phyloP scores from a whole-genome alignment of 2,329 filamentous ascomycete species.

The Alternaria alternata region DNA sequence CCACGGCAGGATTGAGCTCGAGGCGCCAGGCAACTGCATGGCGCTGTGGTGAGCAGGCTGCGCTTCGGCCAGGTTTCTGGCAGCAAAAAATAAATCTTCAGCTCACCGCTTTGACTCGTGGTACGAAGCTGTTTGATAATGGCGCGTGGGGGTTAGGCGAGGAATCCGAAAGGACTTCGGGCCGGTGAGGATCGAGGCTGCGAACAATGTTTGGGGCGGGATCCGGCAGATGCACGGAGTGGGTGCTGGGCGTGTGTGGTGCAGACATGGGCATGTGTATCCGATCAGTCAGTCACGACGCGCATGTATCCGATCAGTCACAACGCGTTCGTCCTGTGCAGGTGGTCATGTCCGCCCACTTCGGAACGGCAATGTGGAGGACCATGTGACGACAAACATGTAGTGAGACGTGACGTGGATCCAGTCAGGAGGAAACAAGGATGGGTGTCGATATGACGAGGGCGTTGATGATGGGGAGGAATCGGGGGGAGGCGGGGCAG shows the following conservation, averaged over 20 bases:
- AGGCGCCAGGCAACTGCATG: not conserved
- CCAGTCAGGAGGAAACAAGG: slow-evolving; percentile 13
- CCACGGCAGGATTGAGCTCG: not conserved
- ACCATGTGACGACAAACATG: slow-evolving; percentile 1
- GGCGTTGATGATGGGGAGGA: not conserved
- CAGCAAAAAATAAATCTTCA: not conserved
- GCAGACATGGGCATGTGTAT: no score
- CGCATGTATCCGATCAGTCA: not conserved
- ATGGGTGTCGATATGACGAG: slow-evolving; percentile 7
- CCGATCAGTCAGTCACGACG: not conserved
- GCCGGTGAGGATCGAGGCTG: slow-evolving; percentile 21
- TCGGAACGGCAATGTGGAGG: slow-evolving; percentile 1
- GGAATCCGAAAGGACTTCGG: slow-evolving; percentile 16
- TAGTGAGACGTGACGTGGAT: slow-evolving; percentile 28
- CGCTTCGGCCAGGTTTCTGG: not conserved
- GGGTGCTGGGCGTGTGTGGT: not conserved
- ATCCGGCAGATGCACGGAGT: slow-evolving; percentile 7
- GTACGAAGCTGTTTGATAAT: slow-evolving; percentile 42
- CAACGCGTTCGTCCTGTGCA: not conserved
- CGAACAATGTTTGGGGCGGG: slow-evolving; percentile 12
- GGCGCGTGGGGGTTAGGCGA: slow-evolving; percentile 47
- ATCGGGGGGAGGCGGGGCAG: slow-evolving; percentile 12
- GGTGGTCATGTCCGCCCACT: slow-evolving; percentile 11
- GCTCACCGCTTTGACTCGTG: slow-evolving; percentile 15
- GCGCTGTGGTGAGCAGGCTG: not conserved